Base-by-base conservation (phyloP, 768 basidiomycete species). In the Tricholoma saponaceum region DNA sequence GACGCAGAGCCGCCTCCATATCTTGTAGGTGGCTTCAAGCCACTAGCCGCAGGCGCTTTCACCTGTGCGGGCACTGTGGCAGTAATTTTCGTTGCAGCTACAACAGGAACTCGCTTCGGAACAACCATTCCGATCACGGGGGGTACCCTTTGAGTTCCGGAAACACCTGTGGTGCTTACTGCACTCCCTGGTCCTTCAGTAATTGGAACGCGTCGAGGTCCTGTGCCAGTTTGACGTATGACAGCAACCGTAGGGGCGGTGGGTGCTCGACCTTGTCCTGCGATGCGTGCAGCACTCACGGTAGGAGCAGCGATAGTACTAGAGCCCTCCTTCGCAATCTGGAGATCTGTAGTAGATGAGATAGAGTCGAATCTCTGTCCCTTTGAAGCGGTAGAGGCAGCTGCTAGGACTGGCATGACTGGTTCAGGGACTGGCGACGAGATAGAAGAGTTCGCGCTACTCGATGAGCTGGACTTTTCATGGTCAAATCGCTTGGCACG, bases 161-260 rank as follows among this genome's bases (percentile, higher is more conserved):
- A 26, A 12, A 18, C 56, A 13, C 54, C 51, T 39, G 39, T 50
- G 18, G 26, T 56, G 16, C 20, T 57, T 30, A 23, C 26, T 26
- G 30, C 2, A 23, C 44, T 58, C 32, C 54, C 30, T 18, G 60
- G 57, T 30, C 35, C 52, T 13, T 65, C 62, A 46, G 57, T 44
- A 35, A 70, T 62, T 8, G 69, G 67, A 54, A 78, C 67, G 26
- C 79, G 72, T 54, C 74, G 70, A 37, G 77, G 74, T 14, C 76
- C 76, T 51, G 62, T 60, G 13, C 52, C 33, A 3, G 53, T 30
- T 44, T 14, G 23, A 28, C 25, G 53, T 3, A 44, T 28, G 16
- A 12, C 0, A 14, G 50, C 52, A 37, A 30, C 20, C 14, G 57
- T 18, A n/a, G 25, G 37, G 39, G 33, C 32, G 13, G 43, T 5